These are phyloP conservation scores for Talaromyces proteolyticus DNA, from an alignment of 495 filamentous ascomycete genomes.

Conservation along the genomic window DNA sequence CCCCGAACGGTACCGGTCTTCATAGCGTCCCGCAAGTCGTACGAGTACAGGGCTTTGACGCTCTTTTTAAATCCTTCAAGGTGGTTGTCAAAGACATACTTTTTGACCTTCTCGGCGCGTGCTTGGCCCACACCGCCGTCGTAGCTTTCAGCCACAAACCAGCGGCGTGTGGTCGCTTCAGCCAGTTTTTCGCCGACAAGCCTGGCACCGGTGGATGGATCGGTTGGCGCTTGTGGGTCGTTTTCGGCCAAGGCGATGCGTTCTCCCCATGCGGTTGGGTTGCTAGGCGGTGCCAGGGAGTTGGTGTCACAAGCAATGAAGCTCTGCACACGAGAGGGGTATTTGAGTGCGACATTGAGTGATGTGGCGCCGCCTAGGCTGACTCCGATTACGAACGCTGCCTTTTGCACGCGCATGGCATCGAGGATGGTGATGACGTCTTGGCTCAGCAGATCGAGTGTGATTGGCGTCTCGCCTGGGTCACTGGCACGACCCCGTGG, in stretches of 20 bases:
- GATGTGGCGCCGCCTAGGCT: slow-evolving; percentile 72
- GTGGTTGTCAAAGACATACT: slow-evolving; percentile 58
- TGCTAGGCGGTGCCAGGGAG: slow-evolving; percentile 56
- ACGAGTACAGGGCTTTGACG: slow-evolving; percentile 69
- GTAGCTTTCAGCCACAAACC: slow-evolving; percentile 64
- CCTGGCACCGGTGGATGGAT: slow-evolving; percentile 20
- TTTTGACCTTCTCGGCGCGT: slow-evolving; percentile 45
- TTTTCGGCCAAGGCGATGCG: slow-evolving; percentile 63
- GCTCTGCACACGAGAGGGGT: slow-evolving; percentile 49
- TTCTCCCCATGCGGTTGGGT: slow-evolving; percentile 70
- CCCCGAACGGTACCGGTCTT: slow-evolving; percentile 50
- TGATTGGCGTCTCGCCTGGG: slow-evolving; percentile 18
- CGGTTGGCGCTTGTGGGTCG: slow-evolving; percentile 16
- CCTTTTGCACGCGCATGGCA: slow-evolving; percentile 53
- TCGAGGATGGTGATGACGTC: slow-evolving; percentile 57
- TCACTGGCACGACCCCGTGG: slow-evolving; percentile 18
- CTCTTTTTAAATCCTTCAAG: slow-evolving; percentile 63
- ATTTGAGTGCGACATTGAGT: slow-evolving; percentile 61
- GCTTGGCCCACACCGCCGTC: slow-evolving; percentile 34
- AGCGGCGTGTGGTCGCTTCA: slow-evolving; percentile 60
- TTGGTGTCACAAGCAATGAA: slow-evolving; percentile 80
- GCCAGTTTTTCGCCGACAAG: slow-evolving; percentile 56
- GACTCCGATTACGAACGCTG: slow-evolving; percentile 62
- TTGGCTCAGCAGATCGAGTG: slow-evolving; percentile 57
- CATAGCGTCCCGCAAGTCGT: slow-evolving; percentile 65